Conservation (phyloP, 2,329 filamentous ascomycete genomes). For the Microthyrium microscopicum region DNA sequence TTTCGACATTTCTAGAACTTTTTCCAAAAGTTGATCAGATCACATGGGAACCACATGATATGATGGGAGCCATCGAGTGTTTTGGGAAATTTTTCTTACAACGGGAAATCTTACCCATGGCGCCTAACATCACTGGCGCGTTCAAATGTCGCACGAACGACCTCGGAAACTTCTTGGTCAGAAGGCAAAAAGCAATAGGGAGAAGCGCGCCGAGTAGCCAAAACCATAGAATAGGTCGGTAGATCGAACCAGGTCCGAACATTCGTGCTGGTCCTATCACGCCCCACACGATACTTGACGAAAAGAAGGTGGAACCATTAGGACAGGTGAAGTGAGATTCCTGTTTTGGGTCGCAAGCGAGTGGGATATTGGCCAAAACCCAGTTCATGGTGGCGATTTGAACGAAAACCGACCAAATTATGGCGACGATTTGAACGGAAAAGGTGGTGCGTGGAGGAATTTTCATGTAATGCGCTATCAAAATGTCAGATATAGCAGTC, state of each 20-base stretch:
- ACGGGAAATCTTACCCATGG: conserved; percentile 35
- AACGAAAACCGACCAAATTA: too few relatives aligned
- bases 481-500: too few relatives aligned
- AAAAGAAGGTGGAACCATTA: background rate
- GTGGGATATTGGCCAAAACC: too few relatives aligned
- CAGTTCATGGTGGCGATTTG: too few relatives aligned
- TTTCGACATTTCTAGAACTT: too few relatives aligned
- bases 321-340: background rate
- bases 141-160: conserved; percentile 48
- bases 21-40: too few relatives aligned
- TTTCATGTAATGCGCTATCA: conserved; percentile 27
- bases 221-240: conserved; percentile 50
- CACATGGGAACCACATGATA: too few relatives aligned
- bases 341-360: too few relatives aligned
- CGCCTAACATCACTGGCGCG: conserved; percentile 52
- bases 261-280: conserved; percentile 55
- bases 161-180: conserved; percentile 44
- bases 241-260: conserved; percentile 47
- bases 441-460: conserved; percentile 34
- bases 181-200: conserved; percentile 44
- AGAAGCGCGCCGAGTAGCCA: conserved; percentile 49
- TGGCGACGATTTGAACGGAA: too few relatives aligned
- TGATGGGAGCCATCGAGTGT: too few relatives aligned
- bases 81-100: background rate
- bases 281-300: background rate